Evolutionary conservation across 345 rosid genomes (phyloP), one percentile per base, ranked within the genome.

Genomic region (Kernera saxatilis): DNA sequence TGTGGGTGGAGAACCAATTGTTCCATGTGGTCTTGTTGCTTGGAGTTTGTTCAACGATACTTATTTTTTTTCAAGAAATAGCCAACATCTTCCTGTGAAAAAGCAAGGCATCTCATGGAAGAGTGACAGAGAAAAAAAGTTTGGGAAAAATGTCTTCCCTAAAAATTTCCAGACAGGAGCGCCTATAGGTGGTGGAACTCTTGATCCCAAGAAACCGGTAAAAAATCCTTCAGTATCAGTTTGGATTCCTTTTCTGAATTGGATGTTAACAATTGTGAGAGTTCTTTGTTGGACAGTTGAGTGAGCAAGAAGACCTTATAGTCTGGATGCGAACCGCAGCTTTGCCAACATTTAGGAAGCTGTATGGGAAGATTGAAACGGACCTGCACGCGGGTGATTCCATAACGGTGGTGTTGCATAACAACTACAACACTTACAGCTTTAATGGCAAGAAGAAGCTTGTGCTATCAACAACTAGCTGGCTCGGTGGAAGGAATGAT

Each of bases 241-340:
- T 23, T 51, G 5, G 57, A 57, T 43, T 59, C 18, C 2, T 56
- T 56, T 22, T 55, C 3, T 25, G 33, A 64, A 55, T 14, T 57
- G 33, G 27, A 50, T 59, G 33, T 35, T 62, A 59, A 53, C 32
- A 69, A 14, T 40, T 22, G 63, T 40, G 26, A 57, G 39, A 29
- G 9, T 14, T 60, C 4, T 45, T 36, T 29, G 75, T 64, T 73
- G 33, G 27, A 64, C 79, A 93, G 97, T 81, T 93, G 84, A 88
- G 88, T 65, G 73, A 89, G 81, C 98, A 93, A 71, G 98, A 93
- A 79, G 88, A 89, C 75, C 97, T 93, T 45, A 89, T 93, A 49
- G 98, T 93, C 23, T 93, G 97, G 98, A 93, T 93, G 98, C 81
- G 96, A 79, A 93, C 98, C 19, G 98, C 98, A 41, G 97, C 98